A percentile compares a stretch with the other conserved stretches of the same genome.
phyloP scores from a whole-genome alignment of 2,329 filamentous ascomycete genomes.

The Reticulascus tulasneorum region DNA sequence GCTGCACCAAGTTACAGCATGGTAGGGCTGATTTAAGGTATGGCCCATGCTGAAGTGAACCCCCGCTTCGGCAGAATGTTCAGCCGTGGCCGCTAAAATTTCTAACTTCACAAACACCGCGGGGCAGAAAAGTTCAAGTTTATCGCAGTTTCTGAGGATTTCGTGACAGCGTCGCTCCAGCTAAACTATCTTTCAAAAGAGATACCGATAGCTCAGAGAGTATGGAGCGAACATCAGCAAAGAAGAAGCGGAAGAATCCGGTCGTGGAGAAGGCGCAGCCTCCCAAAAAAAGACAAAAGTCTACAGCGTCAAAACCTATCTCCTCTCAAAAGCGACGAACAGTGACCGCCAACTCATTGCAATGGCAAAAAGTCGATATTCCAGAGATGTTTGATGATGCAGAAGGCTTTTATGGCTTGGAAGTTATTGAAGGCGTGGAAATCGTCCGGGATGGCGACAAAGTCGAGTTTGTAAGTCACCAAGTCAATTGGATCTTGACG shows the following conservation, averaged over 20 bases:
- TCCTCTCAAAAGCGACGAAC: conserved; percentile 27
- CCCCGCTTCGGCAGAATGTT: not conserved
- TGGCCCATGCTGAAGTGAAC: conserved; percentile 18
- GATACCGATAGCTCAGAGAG: too few relatives aligned
- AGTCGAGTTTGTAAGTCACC: conserved; percentile 49
- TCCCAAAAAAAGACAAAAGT: conserved; percentile 14
- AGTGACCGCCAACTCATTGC: conserved; percentile 44
- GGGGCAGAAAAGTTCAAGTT: too few relatives aligned
- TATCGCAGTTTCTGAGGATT: too few relatives aligned
- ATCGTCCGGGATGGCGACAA: conserved; percentile 64
- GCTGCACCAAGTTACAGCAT: conserved; percentile 4
- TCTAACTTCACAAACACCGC: too few relatives aligned
- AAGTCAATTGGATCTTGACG: too few relatives aligned
- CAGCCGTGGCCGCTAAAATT: conserved; percentile 12
- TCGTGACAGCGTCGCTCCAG: too few relatives aligned
- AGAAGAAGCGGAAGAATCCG: conserved; percentile 14
- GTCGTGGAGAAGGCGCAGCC: conserved; percentile 2
- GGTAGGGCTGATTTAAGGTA: conserved; percentile 25
- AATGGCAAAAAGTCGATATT: conserved; percentile 58
- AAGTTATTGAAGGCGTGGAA: conserved; percentile 89
- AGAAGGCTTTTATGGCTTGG: conserved; percentile 88
- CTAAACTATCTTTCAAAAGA: too few relatives aligned
- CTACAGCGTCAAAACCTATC: conserved; percentile 1
- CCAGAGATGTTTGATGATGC: conserved; percentile 81
- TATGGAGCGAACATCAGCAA: too few relatives aligned